Percentiles rank a stretch among this genome's conserved stretches.
These are phyloP conservation scores for Verticillium tricorpus DNA, from an alignment of 2,329 filamentous ascomycete species.

Conservation along the genomic window DNA sequence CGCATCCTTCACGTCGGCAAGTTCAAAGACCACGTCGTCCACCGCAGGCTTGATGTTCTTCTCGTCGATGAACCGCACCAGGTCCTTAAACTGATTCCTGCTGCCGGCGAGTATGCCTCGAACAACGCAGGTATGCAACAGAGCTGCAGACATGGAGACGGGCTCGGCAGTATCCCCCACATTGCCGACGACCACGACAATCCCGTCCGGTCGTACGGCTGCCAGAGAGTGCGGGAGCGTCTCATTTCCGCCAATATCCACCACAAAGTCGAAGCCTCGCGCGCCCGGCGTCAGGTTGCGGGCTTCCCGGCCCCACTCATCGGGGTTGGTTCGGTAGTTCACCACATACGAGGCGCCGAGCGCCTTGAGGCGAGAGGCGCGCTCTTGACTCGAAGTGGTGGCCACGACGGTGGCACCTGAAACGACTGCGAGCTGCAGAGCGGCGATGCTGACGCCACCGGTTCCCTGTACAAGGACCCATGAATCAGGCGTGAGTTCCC, in stretches of 20 bases:
- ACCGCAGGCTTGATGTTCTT: slow-evolving; percentile 23
- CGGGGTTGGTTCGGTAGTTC: slow-evolving; percentile 54
- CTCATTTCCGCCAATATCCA: slow-evolving; percentile 60
- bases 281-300: slow-evolving; percentile 39
- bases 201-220: slow-evolving; percentile 33
- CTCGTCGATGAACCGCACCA: slow-evolving; percentile 25
- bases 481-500: slow-evolving; percentile 29
- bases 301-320: slow-evolving; percentile 56
- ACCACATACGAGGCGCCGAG: slow-evolving; percentile 55
- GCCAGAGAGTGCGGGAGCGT: slow-evolving; percentile 54
- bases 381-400: slow-evolving; percentile 52
- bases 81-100: slow-evolving; percentile 20
- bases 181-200: slow-evolving; percentile 22
- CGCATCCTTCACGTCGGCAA: slow-evolving; percentile 25
- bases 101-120: slow-evolving; percentile 24
- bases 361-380: slow-evolving; percentile 46
- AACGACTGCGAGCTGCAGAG: slow-evolving; percentile 33
- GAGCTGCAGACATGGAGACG: slow-evolving; percentile 18
- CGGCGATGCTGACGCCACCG: slow-evolving; percentile 32
- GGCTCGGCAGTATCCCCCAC: slow-evolving; percentile 23
- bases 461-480: slow-evolving; percentile 33
- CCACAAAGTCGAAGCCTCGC: slow-evolving; percentile 54
- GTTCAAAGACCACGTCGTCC: slow-evolving; percentile 23
- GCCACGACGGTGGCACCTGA: slow-evolving; percentile 51
- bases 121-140: slow-evolving; percentile 21